Evolutionary conservation across 169 alveolate genomes (phyloP).

Genomic region (Eimeria maxima): DNA sequence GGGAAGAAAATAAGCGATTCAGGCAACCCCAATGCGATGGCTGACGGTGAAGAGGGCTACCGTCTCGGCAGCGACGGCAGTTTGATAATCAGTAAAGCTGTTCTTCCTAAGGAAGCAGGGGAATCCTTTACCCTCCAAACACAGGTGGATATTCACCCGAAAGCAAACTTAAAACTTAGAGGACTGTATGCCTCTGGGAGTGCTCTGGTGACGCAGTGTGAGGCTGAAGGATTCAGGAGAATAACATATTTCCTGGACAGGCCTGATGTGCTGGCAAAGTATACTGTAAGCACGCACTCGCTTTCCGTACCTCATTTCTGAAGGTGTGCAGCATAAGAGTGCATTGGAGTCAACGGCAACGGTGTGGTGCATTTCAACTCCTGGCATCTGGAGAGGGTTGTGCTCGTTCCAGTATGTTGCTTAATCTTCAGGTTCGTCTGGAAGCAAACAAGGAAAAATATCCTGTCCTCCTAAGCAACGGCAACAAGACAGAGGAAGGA

Average conservation of each 20-base stretch:
- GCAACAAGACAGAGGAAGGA: slow-evolving; percentile 91
- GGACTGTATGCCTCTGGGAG: slow-evolving; percentile 92
- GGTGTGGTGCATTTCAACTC: background rate
- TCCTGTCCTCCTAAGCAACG: slow-evolving; percentile 94
- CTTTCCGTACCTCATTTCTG: background rate
- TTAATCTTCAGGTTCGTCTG: slow-evolving; percentile 87
- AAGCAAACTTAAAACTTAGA: slow-evolving; percentile 82
- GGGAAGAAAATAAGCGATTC: slow-evolving; percentile 89
- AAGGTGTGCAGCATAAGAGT: background rate
- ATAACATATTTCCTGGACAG: slow-evolving; percentile 95
- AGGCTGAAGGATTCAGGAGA: slow-evolving; percentile 95
- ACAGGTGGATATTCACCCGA: slow-evolving; percentile 84
- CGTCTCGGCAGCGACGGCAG: slow-evolving; percentile 83
- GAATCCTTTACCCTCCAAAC: slow-evolving; percentile 85
- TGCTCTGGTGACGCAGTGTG: slow-evolving; percentile 95
- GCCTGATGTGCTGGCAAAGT: slow-evolving; percentile 95
- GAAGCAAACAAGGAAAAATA: slow-evolving; percentile 92
- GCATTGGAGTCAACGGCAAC: background rate
- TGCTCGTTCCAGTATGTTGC: background rate
- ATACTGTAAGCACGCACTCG: slow-evolving; percentile 81
- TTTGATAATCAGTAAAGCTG: slow-evolving; percentile 77
- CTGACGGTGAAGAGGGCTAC: slow-evolving; percentile 71
- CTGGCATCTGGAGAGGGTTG: background rate
- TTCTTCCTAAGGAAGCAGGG: slow-evolving; percentile 84
- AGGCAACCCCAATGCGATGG: slow-evolving; percentile 84